Percentiles rank a stretch among this genome's conserved stretches.
Conservation (phyloP, 768 basidiomycete species). For the Trametes cubensis region DNA sequence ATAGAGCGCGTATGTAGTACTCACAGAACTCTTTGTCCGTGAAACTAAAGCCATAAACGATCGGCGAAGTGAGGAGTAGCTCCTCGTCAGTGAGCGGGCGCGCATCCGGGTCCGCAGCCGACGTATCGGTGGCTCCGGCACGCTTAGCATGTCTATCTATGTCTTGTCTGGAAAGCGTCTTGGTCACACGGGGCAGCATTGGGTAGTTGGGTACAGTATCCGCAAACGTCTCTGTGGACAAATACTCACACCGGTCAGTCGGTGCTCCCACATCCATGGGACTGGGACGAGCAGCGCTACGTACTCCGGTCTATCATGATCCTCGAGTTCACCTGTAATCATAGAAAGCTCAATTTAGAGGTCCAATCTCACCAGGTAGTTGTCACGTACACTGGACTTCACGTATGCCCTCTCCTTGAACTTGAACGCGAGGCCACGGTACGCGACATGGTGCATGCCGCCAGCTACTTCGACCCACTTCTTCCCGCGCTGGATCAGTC, state of each 20-base stretch:
- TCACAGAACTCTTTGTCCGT: constrained; percentile 60
- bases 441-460: constrained; percentile 60
- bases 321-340: constrained; percentile 51
- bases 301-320: constrained; percentile 66
- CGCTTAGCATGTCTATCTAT: constrained; percentile 31
- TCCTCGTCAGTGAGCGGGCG: constrained; percentile 53
- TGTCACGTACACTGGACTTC: constrained; percentile 49
- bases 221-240: constrained; percentile 30
- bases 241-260: constrained; percentile 1
- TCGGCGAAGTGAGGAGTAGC: constrained; percentile 55
- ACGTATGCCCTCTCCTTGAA: constrained; percentile 37
- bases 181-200: constrained; percentile 29
- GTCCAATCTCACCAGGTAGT: background rate
- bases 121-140: background rate
- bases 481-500: constrained; percentile 51
- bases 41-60: constrained; percentile 66
- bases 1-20: constrained; percentile 25
- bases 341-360: background rate
- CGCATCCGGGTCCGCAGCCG: constrained; percentile 1
- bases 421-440: constrained; percentile 52
- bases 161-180: constrained; percentile 29
- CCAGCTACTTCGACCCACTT: constrained; percentile 55
- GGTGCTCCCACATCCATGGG: background rate
- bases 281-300: constrained; percentile 11
- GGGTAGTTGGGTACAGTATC: constrained; percentile 33